Conservation (phyloP, 805 yeast genomes). For the Ogataea ganodermae region DNA sequence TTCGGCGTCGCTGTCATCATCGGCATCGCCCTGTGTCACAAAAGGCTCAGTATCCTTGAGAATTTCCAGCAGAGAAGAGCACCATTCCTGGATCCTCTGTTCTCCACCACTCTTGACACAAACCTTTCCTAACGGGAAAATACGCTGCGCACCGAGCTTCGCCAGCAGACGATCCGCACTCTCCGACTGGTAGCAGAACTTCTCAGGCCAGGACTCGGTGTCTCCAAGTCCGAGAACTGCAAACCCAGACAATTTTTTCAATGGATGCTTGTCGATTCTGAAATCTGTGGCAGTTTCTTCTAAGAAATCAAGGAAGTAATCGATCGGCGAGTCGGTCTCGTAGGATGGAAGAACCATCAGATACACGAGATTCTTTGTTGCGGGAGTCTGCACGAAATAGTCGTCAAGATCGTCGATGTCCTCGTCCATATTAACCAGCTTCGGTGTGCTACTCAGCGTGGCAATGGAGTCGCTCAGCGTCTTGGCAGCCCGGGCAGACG, state of each 20-base stretch:
- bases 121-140: constrained; percentile 80
- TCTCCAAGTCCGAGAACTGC: constrained; percentile 90
- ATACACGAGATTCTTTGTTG: constrained; percentile 51
- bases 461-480: constrained; percentile 44
- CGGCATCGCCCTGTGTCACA: constrained; percentile 44
- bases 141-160: constrained; percentile 81
- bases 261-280: constrained; percentile 80
- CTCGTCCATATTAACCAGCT: constrained; percentile 71
- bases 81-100: constrained; percentile 65
- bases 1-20: constrained; percentile 17
- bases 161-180: constrained; percentile 74
- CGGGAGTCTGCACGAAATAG: constrained; percentile 70
- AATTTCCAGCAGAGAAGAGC: constrained; percentile 55
- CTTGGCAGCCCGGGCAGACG: constrained; percentile 71
- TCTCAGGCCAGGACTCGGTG: constrained; percentile 75
- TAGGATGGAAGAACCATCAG: constrained; percentile 83
- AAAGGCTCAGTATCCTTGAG: constrained; percentile 70
- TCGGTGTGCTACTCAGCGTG: constrained; percentile 43
- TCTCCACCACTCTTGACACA: constrained; percentile 76
- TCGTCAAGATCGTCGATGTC: constrained; percentile 81
- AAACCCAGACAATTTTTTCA: constrained; percentile 69
- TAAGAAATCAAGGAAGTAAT: constrained; percentile 78
- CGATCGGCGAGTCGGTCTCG: constrained; percentile 90
- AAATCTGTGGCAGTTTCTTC: constrained; percentile 83
- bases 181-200: constrained; percentile 84